Conservation (phyloP, 2,329 filamentous ascomycete species). For the Rhynchosporium graminicola region DNA sequence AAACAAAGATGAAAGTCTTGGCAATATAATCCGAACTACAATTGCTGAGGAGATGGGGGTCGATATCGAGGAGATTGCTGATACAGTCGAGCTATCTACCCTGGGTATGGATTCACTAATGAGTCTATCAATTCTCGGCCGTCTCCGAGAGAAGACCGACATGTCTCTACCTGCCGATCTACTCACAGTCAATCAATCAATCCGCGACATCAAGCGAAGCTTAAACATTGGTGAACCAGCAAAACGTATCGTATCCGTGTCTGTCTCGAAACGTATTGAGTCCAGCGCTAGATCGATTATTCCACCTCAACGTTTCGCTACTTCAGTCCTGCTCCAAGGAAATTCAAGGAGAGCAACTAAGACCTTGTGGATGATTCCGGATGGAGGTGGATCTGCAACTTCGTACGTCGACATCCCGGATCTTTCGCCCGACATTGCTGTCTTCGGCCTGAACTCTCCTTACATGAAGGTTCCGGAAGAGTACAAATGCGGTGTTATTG, state of each 20-base stretch:
- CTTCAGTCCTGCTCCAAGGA: conserved; percentile 49
- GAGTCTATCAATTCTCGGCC: conserved; percentile 56
- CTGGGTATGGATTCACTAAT: conserved; percentile 62
- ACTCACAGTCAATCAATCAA: conserved; percentile 31
- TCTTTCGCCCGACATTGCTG: conserved; percentile 48
- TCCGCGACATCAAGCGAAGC: conserved; percentile 37
- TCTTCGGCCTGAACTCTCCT: conserved; percentile 66
- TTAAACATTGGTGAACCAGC: conserved; percentile 32
- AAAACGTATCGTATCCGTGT: conserved; percentile 14
- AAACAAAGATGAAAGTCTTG: conserved; percentile 49
- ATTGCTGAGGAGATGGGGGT: conserved; percentile 73
- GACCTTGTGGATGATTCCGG: conserved; percentile 49
- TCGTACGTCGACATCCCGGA: conserved; percentile 38
- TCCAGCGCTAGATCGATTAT: conserved; percentile 1
- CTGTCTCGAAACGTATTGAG: conserved; percentile 7
- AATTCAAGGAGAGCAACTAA: conserved; percentile 48
- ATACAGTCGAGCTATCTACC: conserved; percentile 55
- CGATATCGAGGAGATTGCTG: conserved; percentile 62
- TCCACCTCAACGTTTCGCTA: conserved; percentile 27
- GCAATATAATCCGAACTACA: conserved; percentile 61
- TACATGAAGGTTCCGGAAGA: conserved; percentile 70
- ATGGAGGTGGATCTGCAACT: conserved; percentile 48
- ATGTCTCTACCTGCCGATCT: conserved; percentile 46
- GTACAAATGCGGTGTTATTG: conserved; percentile 65
- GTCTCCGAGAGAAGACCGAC: conserved; percentile 59